A percentile compares a stretch with the other conserved stretches of the same genome.
Evolutionary conservation across 2,329 filamentous ascomycete genomes (phyloP).

Genomic region (Talaromyces sp.): DNA sequence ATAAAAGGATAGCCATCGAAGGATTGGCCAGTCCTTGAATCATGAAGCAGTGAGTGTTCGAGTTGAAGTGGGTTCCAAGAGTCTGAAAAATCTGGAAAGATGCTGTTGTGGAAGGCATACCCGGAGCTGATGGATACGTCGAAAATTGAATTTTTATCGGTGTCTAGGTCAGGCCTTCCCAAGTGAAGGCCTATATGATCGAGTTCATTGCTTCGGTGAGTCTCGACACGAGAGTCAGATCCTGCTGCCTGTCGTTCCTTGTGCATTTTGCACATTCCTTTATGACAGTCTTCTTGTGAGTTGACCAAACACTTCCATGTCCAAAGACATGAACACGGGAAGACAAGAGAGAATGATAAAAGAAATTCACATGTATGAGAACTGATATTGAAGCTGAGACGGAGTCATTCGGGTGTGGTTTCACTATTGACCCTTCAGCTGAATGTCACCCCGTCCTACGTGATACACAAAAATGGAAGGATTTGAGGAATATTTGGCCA

Average conservation of each 20-base stretch:
- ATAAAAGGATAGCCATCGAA: no score
- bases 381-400: no score
- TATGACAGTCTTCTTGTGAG: neutral
- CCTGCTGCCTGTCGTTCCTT: neutral
- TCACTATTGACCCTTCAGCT: no score
- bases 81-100: neutral
- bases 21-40: neutral
- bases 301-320: neutral
- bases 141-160: neutral
- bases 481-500: no score
- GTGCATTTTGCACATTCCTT: neutral
- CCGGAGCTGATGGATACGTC: neutral
- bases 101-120: neutral
- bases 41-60: neutral
- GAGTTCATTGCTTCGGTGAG: neutral
- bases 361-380: neutral
- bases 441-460: no score
- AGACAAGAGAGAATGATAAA: neutral
- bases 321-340: neutral
- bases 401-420: no score
- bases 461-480: no score
- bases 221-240: neutral
- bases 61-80: neutral
- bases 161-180: neutral
- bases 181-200: neutral